Conservation (phyloP, 768 basidiomycete species). For the Kwoniella shandongensis region DNA sequence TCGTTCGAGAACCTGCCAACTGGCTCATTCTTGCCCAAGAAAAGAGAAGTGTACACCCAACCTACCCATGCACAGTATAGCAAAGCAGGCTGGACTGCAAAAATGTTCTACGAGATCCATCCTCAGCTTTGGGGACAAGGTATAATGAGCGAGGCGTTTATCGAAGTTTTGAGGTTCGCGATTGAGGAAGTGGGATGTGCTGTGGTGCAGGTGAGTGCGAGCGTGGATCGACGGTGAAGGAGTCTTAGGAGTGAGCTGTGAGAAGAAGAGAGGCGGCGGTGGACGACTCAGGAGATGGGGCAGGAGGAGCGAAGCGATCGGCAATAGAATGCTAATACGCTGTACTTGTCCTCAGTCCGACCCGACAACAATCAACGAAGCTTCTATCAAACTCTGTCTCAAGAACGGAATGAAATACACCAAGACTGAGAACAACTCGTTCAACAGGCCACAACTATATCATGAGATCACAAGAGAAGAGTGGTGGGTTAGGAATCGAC, state of each 20-base stretch:
- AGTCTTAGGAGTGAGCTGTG: not conserved
- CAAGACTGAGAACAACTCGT: slow-evolving; percentile 21
- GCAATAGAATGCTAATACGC: too few species aligned
- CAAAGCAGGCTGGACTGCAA: slow-evolving; percentile 20
- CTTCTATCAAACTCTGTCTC: slow-evolving; percentile 37
- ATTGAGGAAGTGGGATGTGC: slow-evolving; percentile 46
- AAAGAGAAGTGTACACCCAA: slow-evolving; percentile 23
- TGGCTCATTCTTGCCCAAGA: slow-evolving; percentile 19
- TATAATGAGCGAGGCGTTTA: slow-evolving; percentile 45
- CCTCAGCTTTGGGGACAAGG: slow-evolving; percentile 50
- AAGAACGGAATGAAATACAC: slow-evolving; percentile 33
- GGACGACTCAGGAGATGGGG: too few species aligned
- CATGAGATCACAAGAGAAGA: slow-evolving; percentile 38
- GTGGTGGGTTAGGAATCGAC: slow-evolving; percentile 35
- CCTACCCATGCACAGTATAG: slow-evolving; percentile 29
- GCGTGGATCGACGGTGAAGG: not conserved
- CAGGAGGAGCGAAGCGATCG: too few species aligned
- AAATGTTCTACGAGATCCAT: slow-evolving; percentile 50
- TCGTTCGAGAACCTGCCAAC: not conserved
- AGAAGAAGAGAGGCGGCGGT: too few species aligned
- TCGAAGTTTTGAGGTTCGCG: slow-evolving; percentile 44
- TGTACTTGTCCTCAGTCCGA: slow-evolving; percentile 24
- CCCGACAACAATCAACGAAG: slow-evolving; percentile 38
- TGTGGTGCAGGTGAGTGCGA: slow-evolving; percentile 25
- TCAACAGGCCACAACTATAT: slow-evolving; percentile 39